A percentile compares a stretch with the other conserved stretches of the same genome.
These are phyloP conservation scores for Talaromyces sp. DNA, from an alignment of 2,329 filamentous ascomycete genomes.

Conservation along the genomic window DNA sequence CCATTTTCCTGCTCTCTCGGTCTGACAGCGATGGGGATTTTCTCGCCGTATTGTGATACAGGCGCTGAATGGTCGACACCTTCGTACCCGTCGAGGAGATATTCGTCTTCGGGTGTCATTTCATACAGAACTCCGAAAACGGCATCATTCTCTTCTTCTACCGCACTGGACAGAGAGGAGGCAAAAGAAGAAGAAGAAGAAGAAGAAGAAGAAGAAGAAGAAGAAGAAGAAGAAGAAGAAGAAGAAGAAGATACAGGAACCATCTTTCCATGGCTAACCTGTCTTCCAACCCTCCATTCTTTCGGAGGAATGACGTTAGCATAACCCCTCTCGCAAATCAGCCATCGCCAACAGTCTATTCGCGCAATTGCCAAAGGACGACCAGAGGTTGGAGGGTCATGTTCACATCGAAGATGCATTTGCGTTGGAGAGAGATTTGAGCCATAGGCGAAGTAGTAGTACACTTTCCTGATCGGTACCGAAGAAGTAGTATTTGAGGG, in stretches of 20 bases:
- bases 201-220: conserved; percentile 16
- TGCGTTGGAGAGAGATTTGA: conserved; percentile 41
- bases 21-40: conserved; percentile 18
- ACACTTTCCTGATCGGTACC: conserved; percentile 19
- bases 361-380: conserved; percentile 36
- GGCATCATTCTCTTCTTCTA: conserved; percentile 20
- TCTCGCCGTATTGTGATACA: conserved; percentile 1
- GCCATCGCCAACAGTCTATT: conserved; percentile 37
- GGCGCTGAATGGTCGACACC: conserved; percentile 27
- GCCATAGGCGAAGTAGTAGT: conserved; percentile 44
- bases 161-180: too few species aligned
- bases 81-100: conserved; percentile 36
- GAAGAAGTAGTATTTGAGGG: not conserved
- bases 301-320: conserved; percentile 36
- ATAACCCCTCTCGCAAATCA: conserved; percentile 39
- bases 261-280: conserved; percentile 17
- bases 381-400: conserved; percentile 28
- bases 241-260: conserved; percentile 20
- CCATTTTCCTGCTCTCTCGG: conserved; percentile 31
- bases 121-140: conserved; percentile 41
- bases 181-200: not conserved
- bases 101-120: conserved; percentile 30
- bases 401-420: conserved; percentile 35
- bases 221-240: not conserved
- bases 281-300: conserved; percentile 20